Conservation (phyloP, 495 filamentous ascomycete genomes). For the Podospora pseudopauciseta region DNA sequence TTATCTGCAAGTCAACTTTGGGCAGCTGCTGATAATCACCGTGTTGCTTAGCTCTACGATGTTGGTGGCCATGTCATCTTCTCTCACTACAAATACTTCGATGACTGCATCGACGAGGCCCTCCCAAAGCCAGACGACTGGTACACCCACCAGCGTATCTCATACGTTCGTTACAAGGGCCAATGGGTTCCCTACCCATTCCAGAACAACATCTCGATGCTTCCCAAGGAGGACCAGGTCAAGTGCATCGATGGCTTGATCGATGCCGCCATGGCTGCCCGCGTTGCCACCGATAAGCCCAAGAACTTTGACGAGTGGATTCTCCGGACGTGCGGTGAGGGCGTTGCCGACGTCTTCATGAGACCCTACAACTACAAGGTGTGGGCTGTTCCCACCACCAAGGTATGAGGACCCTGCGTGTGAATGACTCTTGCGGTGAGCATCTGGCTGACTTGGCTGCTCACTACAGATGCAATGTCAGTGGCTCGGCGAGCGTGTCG, state of each 20-base stretch:
- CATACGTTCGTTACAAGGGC: slow-evolving; percentile 94
- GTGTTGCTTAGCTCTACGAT: slow-evolving; percentile 81
- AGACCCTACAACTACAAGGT: slow-evolving; percentile 99
- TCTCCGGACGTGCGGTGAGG: slow-evolving; percentile 81
- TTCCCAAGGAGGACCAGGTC: slow-evolving; percentile 95
- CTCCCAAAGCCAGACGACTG: slow-evolving; percentile 91
- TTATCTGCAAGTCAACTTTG: neutral
- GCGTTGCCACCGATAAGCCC: slow-evolving; percentile 84
- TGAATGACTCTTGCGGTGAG: neutral
- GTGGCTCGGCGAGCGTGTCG: slow-evolving; percentile 98
- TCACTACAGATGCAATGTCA: slow-evolving; percentile 94
- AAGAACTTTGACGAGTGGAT: slow-evolving; percentile 99
- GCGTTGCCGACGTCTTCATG: slow-evolving; percentile 97
- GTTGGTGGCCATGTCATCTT: slow-evolving; percentile 99
- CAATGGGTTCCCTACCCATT: slow-evolving; percentile 98
- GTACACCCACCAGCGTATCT: slow-evolving; percentile 97
- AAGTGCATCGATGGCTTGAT: slow-evolving; percentile 96
- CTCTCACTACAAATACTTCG: slow-evolving; percentile 99
- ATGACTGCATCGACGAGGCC: slow-evolving; percentile 96
- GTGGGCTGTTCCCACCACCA: slow-evolving; percentile 97
- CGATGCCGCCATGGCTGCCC: slow-evolving; percentile 82
- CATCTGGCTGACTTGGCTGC: slow-evolving; percentile 9
- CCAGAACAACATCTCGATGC: slow-evolving; percentile 99
- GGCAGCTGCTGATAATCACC: neutral
- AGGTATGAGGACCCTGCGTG: slow-evolving; percentile 56